Conservation (phyloP, 768 basidiomycete genomes). For the Trametes cingulata region DNA sequence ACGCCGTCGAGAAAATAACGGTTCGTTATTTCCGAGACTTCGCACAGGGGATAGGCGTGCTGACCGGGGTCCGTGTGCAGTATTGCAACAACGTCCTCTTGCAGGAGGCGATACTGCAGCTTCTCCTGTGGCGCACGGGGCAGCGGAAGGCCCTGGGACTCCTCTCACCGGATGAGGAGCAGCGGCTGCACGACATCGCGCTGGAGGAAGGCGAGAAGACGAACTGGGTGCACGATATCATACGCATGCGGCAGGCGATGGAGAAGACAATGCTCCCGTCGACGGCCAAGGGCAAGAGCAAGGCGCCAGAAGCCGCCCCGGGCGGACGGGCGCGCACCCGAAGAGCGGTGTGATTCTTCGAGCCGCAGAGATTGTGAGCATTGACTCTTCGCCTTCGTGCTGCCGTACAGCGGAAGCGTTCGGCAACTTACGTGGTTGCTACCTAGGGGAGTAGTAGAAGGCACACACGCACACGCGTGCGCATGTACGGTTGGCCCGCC, state of each 20-base stretch:
- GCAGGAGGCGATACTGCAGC: conserved; percentile 69
- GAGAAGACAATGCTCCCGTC: conserved; percentile 23
- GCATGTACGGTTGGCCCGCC: conserved; percentile 1
- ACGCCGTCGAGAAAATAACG: conserved; percentile 23
- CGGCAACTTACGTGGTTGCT: conserved; percentile 13
- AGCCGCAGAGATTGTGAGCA: not conserved
- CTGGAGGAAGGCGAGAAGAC: conserved; percentile 48
- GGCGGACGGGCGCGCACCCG: conserved; percentile 10
- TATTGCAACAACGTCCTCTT: conserved; percentile 74
- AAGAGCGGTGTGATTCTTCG: conserved; percentile 4
- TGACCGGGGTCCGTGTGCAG: conserved; percentile 37
- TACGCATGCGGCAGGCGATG: conserved; percentile 37
- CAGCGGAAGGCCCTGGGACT: conserved; percentile 52
- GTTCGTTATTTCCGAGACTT: conserved; percentile 7
- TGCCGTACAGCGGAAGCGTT: conserved; percentile 12
- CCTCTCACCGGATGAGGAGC: conserved; percentile 56
- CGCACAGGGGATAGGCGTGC: not conserved
- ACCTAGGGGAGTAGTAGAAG: not conserved
- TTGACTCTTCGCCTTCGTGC: not conserved
- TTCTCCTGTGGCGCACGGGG: conserved; percentile 72
- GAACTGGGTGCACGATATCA: conserved; percentile 72
- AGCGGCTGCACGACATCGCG: conserved; percentile 51
- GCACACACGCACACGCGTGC: not conserved
- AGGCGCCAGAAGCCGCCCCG: conserved; percentile 3
- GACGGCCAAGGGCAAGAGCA: conserved; percentile 4